These are phyloP conservation scores for Voacanga thouarsii DNA, from an alignment of 257 asterid genomes.

Conservation along the genomic window DNA sequence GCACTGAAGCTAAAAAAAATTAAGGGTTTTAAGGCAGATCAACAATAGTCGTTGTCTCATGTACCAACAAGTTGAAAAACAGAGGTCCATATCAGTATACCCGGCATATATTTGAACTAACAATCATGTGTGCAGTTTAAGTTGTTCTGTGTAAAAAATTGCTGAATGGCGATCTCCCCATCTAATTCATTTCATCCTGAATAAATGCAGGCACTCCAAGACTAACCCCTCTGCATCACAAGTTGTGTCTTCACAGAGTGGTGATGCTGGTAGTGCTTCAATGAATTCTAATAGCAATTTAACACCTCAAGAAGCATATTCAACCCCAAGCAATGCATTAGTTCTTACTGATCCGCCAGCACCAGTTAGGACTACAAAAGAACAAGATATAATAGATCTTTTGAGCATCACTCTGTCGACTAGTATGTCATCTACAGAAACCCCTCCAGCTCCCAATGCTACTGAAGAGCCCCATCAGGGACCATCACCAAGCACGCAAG, in stretches of 20 bases:
- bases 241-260: constrained; percentile 14
- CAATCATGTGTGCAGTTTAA: too few relatives aligned
- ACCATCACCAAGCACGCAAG: constrained; percentile 31
- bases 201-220: constrained; percentile 58
- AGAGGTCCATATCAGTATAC: not conserved
- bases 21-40: too few relatives aligned
- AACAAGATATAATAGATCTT: constrained; percentile 73
- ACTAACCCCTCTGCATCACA: constrained; percentile 30
- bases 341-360: constrained; percentile 45
- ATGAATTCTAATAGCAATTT: constrained; percentile 9
- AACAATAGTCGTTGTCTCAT: too few relatives aligned
- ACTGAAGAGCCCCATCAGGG: constrained; percentile 26
- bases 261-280: constrained; percentile 13
- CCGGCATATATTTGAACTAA: not conserved
- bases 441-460: constrained; percentile 32
- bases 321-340: constrained; percentile 51
- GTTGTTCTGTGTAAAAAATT: not conserved
- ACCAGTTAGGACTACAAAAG: constrained; percentile 42
- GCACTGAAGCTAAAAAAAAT: too few relatives aligned
- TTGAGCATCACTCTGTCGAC: constrained; percentile 63
- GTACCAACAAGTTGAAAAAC: not conserved
- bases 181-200: not conserved
- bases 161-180: not conserved
- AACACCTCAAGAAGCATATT: constrained; percentile 24
- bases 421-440: constrained; percentile 34